phyloP scores from a whole-genome alignment of 129 eudicot species.

The Arctium lappa region DNA sequence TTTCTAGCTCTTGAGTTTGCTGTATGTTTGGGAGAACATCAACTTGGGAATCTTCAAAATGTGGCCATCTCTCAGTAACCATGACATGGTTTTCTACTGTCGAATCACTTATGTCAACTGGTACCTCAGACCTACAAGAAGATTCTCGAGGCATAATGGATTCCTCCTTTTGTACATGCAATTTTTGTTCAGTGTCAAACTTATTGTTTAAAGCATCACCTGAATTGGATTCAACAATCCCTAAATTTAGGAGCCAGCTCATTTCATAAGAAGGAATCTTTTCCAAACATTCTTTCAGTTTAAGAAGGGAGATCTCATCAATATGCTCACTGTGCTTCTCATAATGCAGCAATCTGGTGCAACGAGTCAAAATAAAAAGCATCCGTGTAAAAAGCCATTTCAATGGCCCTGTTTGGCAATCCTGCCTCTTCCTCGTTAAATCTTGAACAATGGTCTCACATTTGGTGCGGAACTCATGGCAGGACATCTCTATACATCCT shows the following conservation, averaged over 20 bases:
- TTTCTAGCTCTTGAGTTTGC: constrained; percentile 36
- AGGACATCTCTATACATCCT: constrained; percentile 58
- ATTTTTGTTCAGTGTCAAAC: constrained; percentile 25
- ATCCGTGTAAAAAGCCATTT: constrained; percentile 73
- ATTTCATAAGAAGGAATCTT: constrained; percentile 71
- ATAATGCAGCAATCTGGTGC: constrained; percentile 80
- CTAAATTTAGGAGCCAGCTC: constrained; percentile 55
- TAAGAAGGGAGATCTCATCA: constrained; percentile 55
- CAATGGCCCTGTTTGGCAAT: constrained; percentile 50
- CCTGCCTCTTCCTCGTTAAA: constrained; percentile 62
- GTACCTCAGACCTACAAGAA: constrained; percentile 29
- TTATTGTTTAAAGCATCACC: constrained; percentile 20
- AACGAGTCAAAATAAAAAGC: constrained; percentile 85
- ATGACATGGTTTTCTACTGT: constrained; percentile 21
- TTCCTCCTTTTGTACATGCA: constrained; percentile 27
- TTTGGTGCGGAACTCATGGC: constrained; percentile 58
- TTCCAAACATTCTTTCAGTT: constrained; percentile 67
- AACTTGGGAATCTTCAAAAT: constrained; percentile 22
- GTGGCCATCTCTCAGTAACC: constrained; percentile 17
- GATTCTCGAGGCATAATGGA: constrained; percentile 8
- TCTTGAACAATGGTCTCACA: constrained; percentile 82
- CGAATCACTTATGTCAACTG: constrained; percentile 8
- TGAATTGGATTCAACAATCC: constrained; percentile 39
- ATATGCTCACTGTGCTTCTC: constrained; percentile 68
- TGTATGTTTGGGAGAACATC: constrained; percentile 15